Conservation (phyloP, 371 early-diverging fungal genomes). For the Rhizopus stolonifer region DNA sequence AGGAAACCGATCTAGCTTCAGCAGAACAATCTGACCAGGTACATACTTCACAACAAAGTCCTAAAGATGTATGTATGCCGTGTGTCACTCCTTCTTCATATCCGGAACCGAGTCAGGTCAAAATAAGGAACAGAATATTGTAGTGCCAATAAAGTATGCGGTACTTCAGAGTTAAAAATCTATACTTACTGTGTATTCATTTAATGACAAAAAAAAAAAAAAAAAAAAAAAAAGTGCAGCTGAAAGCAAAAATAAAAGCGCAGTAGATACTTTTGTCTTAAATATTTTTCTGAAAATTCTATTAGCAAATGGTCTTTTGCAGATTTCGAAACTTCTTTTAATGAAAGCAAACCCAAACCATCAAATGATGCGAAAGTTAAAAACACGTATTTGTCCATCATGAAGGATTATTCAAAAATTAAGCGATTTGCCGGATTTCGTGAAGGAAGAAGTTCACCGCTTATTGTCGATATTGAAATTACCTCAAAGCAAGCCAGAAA, state of each 20-base stretch:
- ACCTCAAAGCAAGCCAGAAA: not conserved
- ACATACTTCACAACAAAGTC: conserved; percentile 16
- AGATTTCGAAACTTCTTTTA: conserved; percentile 1
- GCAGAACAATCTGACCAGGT: conserved; percentile 18
- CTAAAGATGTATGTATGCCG: conserved; percentile 14
- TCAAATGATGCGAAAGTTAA: conserved; percentile 2
- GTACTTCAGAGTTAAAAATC: too few species aligned
- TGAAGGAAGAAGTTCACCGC: conserved; percentile 7
- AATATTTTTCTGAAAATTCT: conserved; percentile 10
- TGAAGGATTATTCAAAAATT: not conserved
- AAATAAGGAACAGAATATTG: too few species aligned
- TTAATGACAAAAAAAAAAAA: not conserved
- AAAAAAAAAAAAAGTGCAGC: not conserved
- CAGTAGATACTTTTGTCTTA: conserved; percentile 1
- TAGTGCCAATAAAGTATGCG: too few species aligned
- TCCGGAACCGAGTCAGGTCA: conserved; percentile 16
- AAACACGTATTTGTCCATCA: conserved; percentile 2
- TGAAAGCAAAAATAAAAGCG: not conserved
- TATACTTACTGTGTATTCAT: not conserved
- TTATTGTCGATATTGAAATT: conserved; percentile 2
- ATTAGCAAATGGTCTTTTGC: conserved; percentile 10
- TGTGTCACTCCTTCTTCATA: conserved; percentile 17
- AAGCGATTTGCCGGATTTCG: conserved; percentile 4
- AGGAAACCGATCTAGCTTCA: conserved; percentile 17
- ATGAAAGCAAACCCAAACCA: not conserved